Evolutionary conservation across 371 early-diverging fungal species (phyloP), one percentile per base, ranked within the genome.

Genomic region (Apophysomyces elegans): DNA sequence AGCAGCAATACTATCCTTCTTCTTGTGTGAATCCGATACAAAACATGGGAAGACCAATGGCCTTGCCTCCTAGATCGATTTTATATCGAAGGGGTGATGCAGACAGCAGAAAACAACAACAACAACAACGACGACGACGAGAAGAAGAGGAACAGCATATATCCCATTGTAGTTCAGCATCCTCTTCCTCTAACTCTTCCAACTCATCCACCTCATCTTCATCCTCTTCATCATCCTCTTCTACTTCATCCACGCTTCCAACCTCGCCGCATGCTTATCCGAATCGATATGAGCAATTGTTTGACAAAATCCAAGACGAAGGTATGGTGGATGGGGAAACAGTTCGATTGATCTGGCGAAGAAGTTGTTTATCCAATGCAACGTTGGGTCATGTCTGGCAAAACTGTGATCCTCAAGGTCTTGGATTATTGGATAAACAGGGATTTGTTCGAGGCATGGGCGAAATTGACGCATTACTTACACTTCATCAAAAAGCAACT

Each of bases 381-480:
- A 62, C 67, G 5, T 63, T 82, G 18, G 76, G 78, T 11, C 56
- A 66, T 59, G 67, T 82, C 38, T 82, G 83, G 83, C 67, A 66
- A 36, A 75, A 82, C 37, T 79, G 79, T 64, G 79, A 79, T 67
- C 78, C 74, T 11, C 62, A 76, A 13, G 62, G 67, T 9, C 68
- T 64, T n/a, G 83, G 83, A 14, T 61, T 82, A 56, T 68, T 82
- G 41, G 76, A 82, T 58, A 79, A 73, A 54, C 56, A 71, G n/a
- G 63, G 69, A 0, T 82, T 82, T 70, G 65, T 82, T 41, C 66
- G 76, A 50, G 83, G 83, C 36, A 79, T 82, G 83, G 63, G 71
- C 37, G 75, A 70, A 57, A 79, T 82, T 41, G 83, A 82, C 62
- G 67, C 65, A 41, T 41, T 74, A 35, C 54, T 50, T 21, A 50